These are phyloP conservation scores for Macadamia integrifolia DNA, from an alignment of 164 flowering plant genomes.

Conservation along the genomic window DNA sequence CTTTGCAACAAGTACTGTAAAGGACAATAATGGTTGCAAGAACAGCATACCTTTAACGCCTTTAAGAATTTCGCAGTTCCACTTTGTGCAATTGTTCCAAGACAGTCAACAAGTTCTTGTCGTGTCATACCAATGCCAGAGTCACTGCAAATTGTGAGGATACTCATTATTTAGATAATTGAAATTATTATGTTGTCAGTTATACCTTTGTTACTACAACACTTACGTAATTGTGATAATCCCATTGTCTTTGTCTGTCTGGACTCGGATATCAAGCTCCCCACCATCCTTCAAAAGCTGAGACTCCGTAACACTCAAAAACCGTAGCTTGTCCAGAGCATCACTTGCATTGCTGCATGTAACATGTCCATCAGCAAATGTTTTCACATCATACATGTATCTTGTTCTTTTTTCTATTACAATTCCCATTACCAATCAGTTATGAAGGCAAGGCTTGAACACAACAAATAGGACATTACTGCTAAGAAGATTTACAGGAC, in stretches of 20 bases:
- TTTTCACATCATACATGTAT: too few relatives aligned
- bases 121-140: constrained; percentile 95
- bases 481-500: too few relatives aligned
- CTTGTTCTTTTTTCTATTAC: too few relatives aligned
- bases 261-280: constrained; percentile 89
- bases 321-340: constrained; percentile 94
- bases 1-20: neutral
- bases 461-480: too few relatives aligned
- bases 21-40: neutral
- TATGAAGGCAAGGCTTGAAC: too few relatives aligned
- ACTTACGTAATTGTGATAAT: constrained; percentile 72
- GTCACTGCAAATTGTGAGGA: constrained; percentile 44
- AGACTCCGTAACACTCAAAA: constrained; percentile 80
- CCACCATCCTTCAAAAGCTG: constrained; percentile 58
- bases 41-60: constrained; percentile 61
- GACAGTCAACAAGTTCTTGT: constrained; percentile 92
- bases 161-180: neutral
- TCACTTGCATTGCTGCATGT: constrained; percentile 92
- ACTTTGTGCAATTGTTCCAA: constrained; percentile 99
- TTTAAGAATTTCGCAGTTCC: constrained; percentile 94
- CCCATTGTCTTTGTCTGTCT: constrained; percentile 88
- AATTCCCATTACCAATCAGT: too few relatives aligned
- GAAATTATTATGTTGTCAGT: neutral
- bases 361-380: neutral
- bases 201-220: neutral